Evolutionary conservation across 306 rosid species (phyloP), one percentile per base, ranked within the genome.

Genomic region (Abrus pulchellus): DNA sequence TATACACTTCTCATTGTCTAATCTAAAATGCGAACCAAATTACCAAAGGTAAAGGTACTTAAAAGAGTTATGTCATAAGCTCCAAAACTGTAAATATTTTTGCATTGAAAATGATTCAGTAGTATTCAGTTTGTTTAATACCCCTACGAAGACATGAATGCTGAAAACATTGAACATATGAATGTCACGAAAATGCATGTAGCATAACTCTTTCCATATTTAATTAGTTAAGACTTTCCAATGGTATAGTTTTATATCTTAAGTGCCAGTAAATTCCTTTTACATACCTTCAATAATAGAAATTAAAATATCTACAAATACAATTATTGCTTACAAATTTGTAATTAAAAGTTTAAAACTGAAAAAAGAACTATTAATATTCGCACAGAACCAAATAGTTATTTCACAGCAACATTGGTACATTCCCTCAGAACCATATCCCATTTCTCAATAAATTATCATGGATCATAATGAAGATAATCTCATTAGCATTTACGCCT

Each of bases 61-160:
- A 5, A 36, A 40, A n/a, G 61, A 13, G 14, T 12, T 45, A 20
- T 9, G 12, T 33, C 3, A 5, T 2, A 44, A 44, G 1, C 1
- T 53, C 28, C n/a, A 9, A 45, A 75, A 48, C 54, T 6, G 40
- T 34, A 48, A 55, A 43, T 41, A 55, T 48, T 34, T 1, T 29
- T 57, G 27, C 69, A 33, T 41, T 68, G 30, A 78, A 77, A 69
- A 45, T 30, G 47, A 53, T 13, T 55, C 8, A 14, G 81, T 9
- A 38, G 62, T 44, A 9, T 78, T 55, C 43, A 14, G 33, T 67
- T 67, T 28, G 55, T 43, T 40, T 29, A 49, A 50, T 10, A 64
- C 13, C 41, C 63, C 9, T 66, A 66, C 38, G 6, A 28, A 45
- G 38, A 54, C 28, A 52, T 38, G 32, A n/a, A 11, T 54, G 68